Evolutionary conservation across 257 asterid species (phyloP).

Genomic region (Cynanchum wilfordii): DNA sequence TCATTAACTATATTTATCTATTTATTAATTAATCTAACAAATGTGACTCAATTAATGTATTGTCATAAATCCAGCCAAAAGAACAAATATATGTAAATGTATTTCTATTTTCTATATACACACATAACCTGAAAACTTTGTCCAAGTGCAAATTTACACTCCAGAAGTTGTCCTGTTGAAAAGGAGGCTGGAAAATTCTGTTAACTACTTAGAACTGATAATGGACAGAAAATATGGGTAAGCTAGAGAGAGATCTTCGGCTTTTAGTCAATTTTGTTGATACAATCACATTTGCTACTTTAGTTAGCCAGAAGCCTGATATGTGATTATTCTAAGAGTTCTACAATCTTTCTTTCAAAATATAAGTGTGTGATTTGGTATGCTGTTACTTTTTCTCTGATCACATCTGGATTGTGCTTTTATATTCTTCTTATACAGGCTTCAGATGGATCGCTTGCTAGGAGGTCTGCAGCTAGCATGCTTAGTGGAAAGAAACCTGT

Average conservation of each 20-base stretch:
- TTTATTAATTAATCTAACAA: too few species aligned
- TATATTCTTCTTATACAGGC: constrained; percentile 41
- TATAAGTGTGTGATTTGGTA: not conserved
- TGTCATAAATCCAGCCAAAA: too few species aligned
- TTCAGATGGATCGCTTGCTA: constrained; percentile 56
- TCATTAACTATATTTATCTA: not conserved
- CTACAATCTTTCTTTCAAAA: not conserved
- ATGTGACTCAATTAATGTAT: too few species aligned
- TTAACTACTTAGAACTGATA: not conserved
- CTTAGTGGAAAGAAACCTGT: constrained; percentile 84
- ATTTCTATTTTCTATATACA: too few species aligned
- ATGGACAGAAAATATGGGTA: not conserved
- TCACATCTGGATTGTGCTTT: not conserved
- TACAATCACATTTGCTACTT: not conserved
- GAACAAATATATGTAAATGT: too few species aligned
- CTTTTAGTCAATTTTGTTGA: not conserved
- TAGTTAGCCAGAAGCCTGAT: not conserved
- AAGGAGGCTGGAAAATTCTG: not conserved
- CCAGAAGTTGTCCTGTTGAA: not conserved
- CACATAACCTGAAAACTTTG: too few species aligned
- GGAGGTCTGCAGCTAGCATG: constrained; percentile 98
- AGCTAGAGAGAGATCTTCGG: not conserved
- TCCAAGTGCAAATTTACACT: too few species aligned
- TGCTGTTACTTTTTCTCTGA: not conserved
- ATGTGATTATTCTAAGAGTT: not conserved